A percentile compares a stretch with the other conserved stretches of the same genome.
Conservation (phyloP, 176 grass and related monocot genomes). For the Hordeum marinum region DNA sequence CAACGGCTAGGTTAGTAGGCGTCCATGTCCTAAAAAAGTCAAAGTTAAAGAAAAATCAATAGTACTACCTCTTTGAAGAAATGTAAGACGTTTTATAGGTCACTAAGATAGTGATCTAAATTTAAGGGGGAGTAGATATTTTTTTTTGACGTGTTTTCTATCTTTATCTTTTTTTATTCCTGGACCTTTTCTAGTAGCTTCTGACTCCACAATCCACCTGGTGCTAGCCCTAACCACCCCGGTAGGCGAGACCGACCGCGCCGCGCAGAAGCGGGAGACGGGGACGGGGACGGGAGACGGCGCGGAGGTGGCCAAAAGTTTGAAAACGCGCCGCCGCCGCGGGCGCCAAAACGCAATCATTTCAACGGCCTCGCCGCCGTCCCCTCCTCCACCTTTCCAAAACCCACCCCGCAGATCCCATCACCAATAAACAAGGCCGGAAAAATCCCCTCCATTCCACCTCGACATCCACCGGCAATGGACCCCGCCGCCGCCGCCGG, state of each 20-base stretch:
- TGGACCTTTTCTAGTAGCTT: not conserved
- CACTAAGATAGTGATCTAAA: too few relatives aligned
- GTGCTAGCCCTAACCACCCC: not conserved
- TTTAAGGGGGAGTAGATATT: too few relatives aligned
- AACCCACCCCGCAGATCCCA: constrained; percentile 10
- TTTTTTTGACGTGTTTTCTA: too few relatives aligned
- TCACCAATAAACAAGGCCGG: not conserved
- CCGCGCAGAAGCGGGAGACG: not conserved
- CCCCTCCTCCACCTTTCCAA: not conserved
- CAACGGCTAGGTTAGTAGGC: too few relatives aligned
- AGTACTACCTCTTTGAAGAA: too few relatives aligned
- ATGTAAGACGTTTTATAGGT: too few relatives aligned
- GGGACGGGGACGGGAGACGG: not conserved
- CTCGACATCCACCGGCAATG: constrained; percentile 3
- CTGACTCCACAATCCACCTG: not conserved
- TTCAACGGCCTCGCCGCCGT: not conserved
- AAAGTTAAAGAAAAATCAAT: too few relatives aligned
- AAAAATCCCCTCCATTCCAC: not conserved
- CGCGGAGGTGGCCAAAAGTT: not conserved
- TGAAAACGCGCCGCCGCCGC: constrained; percentile 12
- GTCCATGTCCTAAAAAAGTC: too few relatives aligned
- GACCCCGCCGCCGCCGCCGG: not conserved
- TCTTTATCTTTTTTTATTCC: not conserved
- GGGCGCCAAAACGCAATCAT: constrained; percentile 14
- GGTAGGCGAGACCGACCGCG: not conserved